Base-by-base conservation (phyloP, 2,329 filamentous ascomycete genomes). In the Fusarium algeriense region DNA sequence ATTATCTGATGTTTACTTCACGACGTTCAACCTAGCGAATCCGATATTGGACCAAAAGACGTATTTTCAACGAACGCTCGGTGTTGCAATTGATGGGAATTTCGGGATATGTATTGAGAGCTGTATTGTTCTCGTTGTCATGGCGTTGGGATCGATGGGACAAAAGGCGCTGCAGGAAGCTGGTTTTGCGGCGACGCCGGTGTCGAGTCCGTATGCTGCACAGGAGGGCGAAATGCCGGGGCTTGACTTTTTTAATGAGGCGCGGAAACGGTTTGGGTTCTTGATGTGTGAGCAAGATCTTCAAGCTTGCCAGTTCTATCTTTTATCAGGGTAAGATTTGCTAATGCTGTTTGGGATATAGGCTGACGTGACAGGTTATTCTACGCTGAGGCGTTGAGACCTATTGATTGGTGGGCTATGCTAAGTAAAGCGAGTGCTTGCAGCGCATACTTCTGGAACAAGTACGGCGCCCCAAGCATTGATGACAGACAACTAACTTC, bases 391-490 rank as follows among this genome's bases (percentile, higher is more conserved):
- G 69, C 69, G 5, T 50, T 72, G 1, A 58, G 69, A 10, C 69
- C 69, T 0, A n/a, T 71, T 0, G 69, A 71, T 14, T 71, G 69
- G 69, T 71, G 69, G 69, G 61, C 69, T 0, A 71, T 71, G 69
- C 48, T 71, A 14, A 71, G 55, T 32, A 70, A 67, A 45, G 70
- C 70, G 2, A 73, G 70, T 3, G 66, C 70, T 20, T 72, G 70
- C 17, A 70, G 61, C 32, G 65, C 70, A 1, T 67, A 60, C 20
- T 72, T 72, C 23, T 72, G 70, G 69, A 73, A 72, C 7, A 73
- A 67, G 69, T 69, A 28, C 23, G n/a, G 5, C 0, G 0, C 1
- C 3, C 9, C 0, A 1, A 3, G 0, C 5, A 4, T 0, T 6
- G 6, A 0, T 0, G 13, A 2, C 3, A 4, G 2, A 6, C 2